Conservation (phyloP, 768 basidiomycete genomes). For the Russula sp. region DNA sequence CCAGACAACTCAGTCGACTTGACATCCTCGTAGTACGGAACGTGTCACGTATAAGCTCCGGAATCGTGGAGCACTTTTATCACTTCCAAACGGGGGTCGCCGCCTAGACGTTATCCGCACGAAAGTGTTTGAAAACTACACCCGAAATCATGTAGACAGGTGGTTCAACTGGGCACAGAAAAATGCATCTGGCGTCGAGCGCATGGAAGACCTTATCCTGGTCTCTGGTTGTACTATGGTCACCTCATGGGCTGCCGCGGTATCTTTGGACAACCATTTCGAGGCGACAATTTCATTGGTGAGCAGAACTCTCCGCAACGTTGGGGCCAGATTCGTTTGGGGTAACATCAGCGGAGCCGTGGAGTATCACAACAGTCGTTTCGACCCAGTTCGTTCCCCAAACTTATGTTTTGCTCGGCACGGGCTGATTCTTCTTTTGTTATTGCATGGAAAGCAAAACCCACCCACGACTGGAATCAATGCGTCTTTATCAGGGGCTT, state of each 20-base stretch:
- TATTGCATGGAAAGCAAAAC: neutral
- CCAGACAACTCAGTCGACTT: neutral
- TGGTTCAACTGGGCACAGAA: slow-evolving; percentile 8
- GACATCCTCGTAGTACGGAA: neutral
- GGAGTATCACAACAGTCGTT: neutral
- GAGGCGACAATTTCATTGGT: neutral
- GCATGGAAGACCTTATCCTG: slow-evolving; percentile 21
- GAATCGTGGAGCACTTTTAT: neutral
- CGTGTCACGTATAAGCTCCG: neutral
- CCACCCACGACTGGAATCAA: neutral
- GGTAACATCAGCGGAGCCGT: too few relatives aligned
- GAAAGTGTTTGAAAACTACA: slow-evolving; percentile 5
- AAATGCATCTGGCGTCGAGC: neutral
- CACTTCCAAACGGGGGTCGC: neutral
- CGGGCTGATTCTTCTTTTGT: too few relatives aligned
- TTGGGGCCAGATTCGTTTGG: too few relatives aligned
- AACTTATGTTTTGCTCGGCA: too few relatives aligned
- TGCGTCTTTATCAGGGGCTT: neutral
- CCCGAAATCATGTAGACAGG: neutral
- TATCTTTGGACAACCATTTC: neutral
- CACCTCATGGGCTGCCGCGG: slow-evolving; percentile 11
- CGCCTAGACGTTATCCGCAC: slow-evolving; percentile 1
- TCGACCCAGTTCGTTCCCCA: too few relatives aligned
- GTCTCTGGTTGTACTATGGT: slow-evolving; percentile 15
- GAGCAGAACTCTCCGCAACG: too few relatives aligned